These are phyloP conservation scores for Venturia pyrina DNA, from an alignment of 2,329 filamentous ascomycete genomes.

Conservation along the genomic window DNA sequence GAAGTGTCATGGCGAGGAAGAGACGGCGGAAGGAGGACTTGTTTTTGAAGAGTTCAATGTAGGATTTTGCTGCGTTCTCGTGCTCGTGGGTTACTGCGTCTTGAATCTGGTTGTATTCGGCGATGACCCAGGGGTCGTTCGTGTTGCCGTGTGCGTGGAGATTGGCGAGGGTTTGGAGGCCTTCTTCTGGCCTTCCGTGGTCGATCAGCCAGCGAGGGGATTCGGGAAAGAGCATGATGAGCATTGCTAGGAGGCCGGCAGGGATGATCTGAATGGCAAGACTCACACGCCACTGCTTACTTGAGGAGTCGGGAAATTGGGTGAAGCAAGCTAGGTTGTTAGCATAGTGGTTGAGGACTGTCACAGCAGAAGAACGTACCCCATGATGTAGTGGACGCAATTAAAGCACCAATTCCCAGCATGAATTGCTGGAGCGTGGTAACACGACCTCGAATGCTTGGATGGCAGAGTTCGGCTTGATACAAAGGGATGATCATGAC, in stretches of 20 bases:
- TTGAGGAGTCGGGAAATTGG: slow-evolving; percentile 24
- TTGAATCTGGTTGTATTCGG: slow-evolving; percentile 63
- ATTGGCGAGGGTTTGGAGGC: slow-evolving; percentile 54
- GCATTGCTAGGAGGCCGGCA: slow-evolving; percentile 50
- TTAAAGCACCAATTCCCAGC: slow-evolving; percentile 64
- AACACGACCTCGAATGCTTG: slow-evolving; percentile 64
- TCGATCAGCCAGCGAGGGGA: slow-evolving; percentile 62
- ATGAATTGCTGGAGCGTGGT: slow-evolving; percentile 75
- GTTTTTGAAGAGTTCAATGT: slow-evolving; percentile 57
- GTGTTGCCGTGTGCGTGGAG: slow-evolving; percentile 61
- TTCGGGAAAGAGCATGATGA: slow-evolving; percentile 67
- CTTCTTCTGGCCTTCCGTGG: slow-evolving; percentile 54
- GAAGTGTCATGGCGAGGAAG: slow-evolving; percentile 58
- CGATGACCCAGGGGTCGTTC: slow-evolving; percentile 58
- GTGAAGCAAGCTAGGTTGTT: slow-evolving; percentile 7
- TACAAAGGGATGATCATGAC: slow-evolving; percentile 62
- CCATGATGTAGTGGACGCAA: slow-evolving; percentile 65
- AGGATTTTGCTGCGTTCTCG: slow-evolving; percentile 59
- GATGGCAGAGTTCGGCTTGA: slow-evolving; percentile 71
- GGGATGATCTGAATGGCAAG: slow-evolving; percentile 64
- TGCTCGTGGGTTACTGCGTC: slow-evolving; percentile 56
- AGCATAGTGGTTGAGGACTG: neutral
- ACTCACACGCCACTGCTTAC: slow-evolving; percentile 50
- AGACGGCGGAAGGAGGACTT: slow-evolving; percentile 60
- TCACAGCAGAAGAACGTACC: slow-evolving; percentile 28